phyloP scores from a whole-genome alignment of 2,329 filamentous ascomycete genomes.

The Fusarium kyushuense region DNA sequence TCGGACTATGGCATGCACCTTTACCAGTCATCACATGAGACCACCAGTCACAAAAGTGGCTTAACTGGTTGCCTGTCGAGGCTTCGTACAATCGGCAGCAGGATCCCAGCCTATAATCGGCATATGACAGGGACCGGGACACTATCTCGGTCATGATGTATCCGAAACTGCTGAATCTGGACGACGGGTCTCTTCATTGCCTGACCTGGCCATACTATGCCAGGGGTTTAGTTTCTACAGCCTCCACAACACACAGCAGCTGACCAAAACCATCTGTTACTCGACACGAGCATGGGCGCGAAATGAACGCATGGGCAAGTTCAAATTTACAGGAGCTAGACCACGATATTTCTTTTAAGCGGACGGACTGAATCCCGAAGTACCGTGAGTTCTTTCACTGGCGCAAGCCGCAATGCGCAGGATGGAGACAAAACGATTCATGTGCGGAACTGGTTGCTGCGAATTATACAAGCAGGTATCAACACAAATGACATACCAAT shows the following conservation, averaged over 20 bases:
- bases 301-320: conserved; percentile 30
- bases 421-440: background rate
- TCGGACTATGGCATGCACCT: background rate
- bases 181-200: conserved; percentile 14
- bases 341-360: conserved; percentile 22
- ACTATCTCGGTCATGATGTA: conserved; percentile 29
- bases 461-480: background rate
- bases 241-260: conserved; percentile 24
- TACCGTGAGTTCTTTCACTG: conserved; percentile 22
- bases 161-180: conserved; percentile 28
- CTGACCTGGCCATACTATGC: conserved; percentile 16
- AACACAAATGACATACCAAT: background rate
- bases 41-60: conserved; percentile 23
- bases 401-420: background rate
- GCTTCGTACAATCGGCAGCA: conserved; percentile 10
- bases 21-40: conserved; percentile 30
- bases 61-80: conserved; percentile 14
- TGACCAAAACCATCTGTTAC: conserved; percentile 22
- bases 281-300: conserved; percentile 13
- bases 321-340: conserved; percentile 17
- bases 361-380: conserved; percentile 38
- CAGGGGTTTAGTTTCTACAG: conserved; percentile 28
- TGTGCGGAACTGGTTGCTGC: background rate
- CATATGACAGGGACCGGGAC: conserved; percentile 26
- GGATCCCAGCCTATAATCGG: conserved; percentile 18